Conservation (phyloP, 2,329 filamentous ascomycete genomes). For the Aspergillus arachidicola region DNA sequence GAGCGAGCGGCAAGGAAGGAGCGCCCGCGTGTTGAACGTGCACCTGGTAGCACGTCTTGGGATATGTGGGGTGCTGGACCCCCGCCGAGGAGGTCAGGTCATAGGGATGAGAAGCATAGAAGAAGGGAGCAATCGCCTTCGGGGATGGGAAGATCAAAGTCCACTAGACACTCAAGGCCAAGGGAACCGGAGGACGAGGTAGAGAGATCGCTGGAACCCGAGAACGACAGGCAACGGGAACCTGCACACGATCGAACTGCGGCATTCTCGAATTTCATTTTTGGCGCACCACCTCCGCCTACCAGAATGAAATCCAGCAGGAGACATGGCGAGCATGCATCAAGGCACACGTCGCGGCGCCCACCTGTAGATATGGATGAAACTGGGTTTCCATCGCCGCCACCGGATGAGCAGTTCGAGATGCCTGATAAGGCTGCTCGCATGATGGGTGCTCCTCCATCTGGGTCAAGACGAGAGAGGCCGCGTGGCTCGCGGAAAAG, state of each 20-base stretch:
- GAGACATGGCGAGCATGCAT: slow-evolving; percentile 59
- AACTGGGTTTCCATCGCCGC: slow-evolving; percentile 69
- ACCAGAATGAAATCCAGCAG: slow-evolving; percentile 68
- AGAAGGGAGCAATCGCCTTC: slow-evolving; percentile 46
- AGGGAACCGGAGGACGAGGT: slow-evolving; percentile 58
- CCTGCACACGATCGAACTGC: slow-evolving; percentile 60
- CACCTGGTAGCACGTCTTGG: slow-evolving; percentile 69
- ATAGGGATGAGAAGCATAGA: slow-evolving; percentile 51
- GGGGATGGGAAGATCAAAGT: slow-evolving; percentile 58
- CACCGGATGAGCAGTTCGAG: slow-evolving; percentile 67
- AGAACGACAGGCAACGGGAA: slow-evolving; percentile 62
- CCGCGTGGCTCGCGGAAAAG: slow-evolving; percentile 57
- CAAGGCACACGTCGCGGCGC: slow-evolving; percentile 62
- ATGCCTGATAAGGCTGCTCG: slow-evolving; percentile 77
- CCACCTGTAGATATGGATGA: slow-evolving; percentile 67
- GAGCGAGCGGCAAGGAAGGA: slow-evolving; percentile 70
- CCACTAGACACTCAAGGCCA: slow-evolving; percentile 61
- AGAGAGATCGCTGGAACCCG: slow-evolving; percentile 73
- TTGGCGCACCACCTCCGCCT: slow-evolving; percentile 62
- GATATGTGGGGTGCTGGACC: slow-evolving; percentile 69
- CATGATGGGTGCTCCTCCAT: slow-evolving; percentile 64
- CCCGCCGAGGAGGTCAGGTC: slow-evolving; percentile 48
- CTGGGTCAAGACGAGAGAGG: slow-evolving; percentile 48
- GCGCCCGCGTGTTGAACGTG: slow-evolving; percentile 73
- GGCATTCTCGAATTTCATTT: slow-evolving; percentile 64